These are phyloP conservation scores for Sugiyamaella floridensis DNA, from an alignment of 805 yeast species.

Conservation along the genomic window DNA sequence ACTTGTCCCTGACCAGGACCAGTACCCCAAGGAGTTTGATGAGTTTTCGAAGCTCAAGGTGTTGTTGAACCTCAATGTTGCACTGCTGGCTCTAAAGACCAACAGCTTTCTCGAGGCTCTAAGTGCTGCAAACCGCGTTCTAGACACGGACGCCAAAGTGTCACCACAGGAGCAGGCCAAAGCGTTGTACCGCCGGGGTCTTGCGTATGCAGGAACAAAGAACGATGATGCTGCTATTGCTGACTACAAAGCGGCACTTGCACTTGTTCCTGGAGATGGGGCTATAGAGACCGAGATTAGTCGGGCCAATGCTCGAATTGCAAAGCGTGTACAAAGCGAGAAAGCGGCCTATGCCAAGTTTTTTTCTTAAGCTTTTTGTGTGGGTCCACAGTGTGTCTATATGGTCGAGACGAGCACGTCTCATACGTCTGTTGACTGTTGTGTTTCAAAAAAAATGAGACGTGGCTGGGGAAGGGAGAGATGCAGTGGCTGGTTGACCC, in stretches of 20 bases:
- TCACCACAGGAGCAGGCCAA: slow-evolving; percentile 70
- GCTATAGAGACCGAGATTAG: slow-evolving; percentile 60
- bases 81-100: slow-evolving; percentile 65
- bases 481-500: not conserved
- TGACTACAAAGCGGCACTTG: slow-evolving; percentile 59
- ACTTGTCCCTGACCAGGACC: slow-evolving; percentile 48
- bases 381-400: too few species aligned
- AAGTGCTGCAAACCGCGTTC: slow-evolving; percentile 56
- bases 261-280: slow-evolving; percentile 60
- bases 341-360: slow-evolving; percentile 37
- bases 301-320: slow-evolving; percentile 48
- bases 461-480: too few species aligned
- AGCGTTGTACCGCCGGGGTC: slow-evolving; percentile 81
- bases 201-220: slow-evolving; percentile 56
- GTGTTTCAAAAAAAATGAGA: too few species aligned
- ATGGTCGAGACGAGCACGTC: too few species aligned
- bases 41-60: slow-evolving; percentile 50
- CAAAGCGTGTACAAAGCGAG: slow-evolving; percentile 44
- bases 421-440: too few species aligned
- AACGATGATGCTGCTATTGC: slow-evolving; percentile 64
- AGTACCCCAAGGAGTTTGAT: slow-evolving; percentile 38
- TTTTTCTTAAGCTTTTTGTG: slow-evolving; percentile 21
- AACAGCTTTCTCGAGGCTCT: slow-evolving; percentile 49
- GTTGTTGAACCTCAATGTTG: slow-evolving; percentile 62
- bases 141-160: slow-evolving; percentile 45